Evolutionary conservation across 1,139 yeast species (phyloP), one percentile per base, ranked within the genome.

Genomic region (Hansenula sp.): DNA sequence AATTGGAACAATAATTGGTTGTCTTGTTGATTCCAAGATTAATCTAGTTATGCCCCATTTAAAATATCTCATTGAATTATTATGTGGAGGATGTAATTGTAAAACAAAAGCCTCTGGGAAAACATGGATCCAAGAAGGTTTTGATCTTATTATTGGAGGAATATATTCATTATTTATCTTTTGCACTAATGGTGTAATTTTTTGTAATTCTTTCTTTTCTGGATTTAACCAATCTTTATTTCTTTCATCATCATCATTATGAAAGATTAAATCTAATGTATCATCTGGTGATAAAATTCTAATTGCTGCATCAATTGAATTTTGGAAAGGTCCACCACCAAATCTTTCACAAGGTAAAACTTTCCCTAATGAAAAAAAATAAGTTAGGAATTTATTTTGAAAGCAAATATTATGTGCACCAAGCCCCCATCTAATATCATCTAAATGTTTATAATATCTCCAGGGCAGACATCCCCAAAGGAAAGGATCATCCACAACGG

Each of bases 31-130:
- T 63, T 93, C 99, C 44, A 93, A 67, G 5, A 93, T 73, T 53
- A 91, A 63, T 53, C 99, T 73, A 3, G 96, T 77, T 1, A 90
- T 81, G 0, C 99, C 99, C 99, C 99, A 93, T 60, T 89, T 85
- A 72, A 93, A 93, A 63, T 88, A 93, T 49, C 97, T 72, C 91
- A 93, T 86, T 4, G 96, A 87, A 54, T 87, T 84, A 43, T 76
- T 71, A 61, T 78, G 81, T 2, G 97, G 97, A 36, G 82, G 81
- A 50, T 82, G 76, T 28, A 91, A 70, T 62, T 93, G 99, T 43
- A 93, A 76, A 1, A 93, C 98, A 61, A 84, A 87, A 0, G 96
- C 96, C 62, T 93, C 99, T 0, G 99, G 99, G 63, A 89, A 93
- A 5, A 91, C 82, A 62, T 93, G 98, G 48, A 93, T 79, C 99